These are phyloP conservation scores for Penicillium brevicompactum DNA, from an alignment of 2,329 filamentous ascomycete genomes.

Conservation along the genomic window DNA sequence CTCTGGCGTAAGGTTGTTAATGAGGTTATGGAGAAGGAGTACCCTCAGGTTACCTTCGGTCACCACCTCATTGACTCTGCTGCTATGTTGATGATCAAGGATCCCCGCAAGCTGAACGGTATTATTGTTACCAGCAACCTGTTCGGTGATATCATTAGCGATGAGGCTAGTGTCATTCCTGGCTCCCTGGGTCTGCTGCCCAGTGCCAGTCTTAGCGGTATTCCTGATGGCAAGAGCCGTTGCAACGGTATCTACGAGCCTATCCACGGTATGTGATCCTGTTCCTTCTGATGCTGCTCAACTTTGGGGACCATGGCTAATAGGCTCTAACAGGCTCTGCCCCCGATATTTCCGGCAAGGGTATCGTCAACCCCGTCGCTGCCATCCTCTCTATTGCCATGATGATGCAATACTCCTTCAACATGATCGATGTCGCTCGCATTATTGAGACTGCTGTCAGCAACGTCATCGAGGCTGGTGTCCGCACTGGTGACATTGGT, in stretches of 20 bases:
- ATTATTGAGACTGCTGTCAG: conserved; percentile 29
- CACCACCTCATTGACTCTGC: conserved; percentile 95
- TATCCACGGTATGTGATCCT: conserved; percentile 72
- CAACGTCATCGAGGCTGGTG: conserved; percentile 73
- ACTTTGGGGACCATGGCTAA: not conserved
- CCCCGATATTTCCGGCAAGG: conserved; percentile 89
- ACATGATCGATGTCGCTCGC: conserved; percentile 71
- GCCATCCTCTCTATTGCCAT: conserved; percentile 91
- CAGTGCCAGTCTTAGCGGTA: conserved; percentile 80
- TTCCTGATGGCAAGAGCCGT: conserved; percentile 80
- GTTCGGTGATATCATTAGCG: conserved; percentile 93
- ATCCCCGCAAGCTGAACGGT: conserved; percentile 82
- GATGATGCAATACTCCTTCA: conserved; percentile 93
- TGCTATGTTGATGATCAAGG: conserved; percentile 98
- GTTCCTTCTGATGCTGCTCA: not conserved
- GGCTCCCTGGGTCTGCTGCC: conserved; percentile 86
- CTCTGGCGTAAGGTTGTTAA: conserved; percentile 87
- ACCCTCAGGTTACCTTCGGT: conserved; percentile 78
- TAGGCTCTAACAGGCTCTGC: conserved; percentile 65
- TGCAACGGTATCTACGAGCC: conserved; percentile 98
- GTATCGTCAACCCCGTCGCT: conserved; percentile 88
- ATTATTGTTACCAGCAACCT: conserved; percentile 91
- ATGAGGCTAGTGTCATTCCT: conserved; percentile 93
- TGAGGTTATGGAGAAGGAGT: conserved; percentile 84
- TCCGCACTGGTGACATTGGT: conserved; percentile 82